Conservation (phyloP, 1,284 basidiomycete species). For the Sanghuangporus sanghuang region DNA sequence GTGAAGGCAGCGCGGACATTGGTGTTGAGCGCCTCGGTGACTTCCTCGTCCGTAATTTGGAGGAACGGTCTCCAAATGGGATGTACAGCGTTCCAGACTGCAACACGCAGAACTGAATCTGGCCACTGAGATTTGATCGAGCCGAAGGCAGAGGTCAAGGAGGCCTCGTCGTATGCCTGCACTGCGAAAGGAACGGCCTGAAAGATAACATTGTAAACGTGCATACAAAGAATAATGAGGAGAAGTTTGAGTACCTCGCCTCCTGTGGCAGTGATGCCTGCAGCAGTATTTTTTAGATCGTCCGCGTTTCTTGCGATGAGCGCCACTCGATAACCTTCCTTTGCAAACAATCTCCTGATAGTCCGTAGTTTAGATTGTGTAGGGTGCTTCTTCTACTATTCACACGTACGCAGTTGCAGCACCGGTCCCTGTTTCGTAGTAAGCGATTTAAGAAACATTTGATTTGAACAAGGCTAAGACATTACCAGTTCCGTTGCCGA, state of each 20-base stretch:
- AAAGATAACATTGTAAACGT: background rate
- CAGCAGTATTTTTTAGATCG: slow-evolving; percentile 19
- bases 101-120: slow-evolving; percentile 22
- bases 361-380: background rate
- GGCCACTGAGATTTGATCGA: slow-evolving; percentile 25
- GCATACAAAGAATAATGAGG: background rate
- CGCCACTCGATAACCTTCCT: slow-evolving; percentile 27
- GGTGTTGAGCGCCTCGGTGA: slow-evolving; percentile 17
- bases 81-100: slow-evolving; percentile 25
- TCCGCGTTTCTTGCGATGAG: slow-evolving; percentile 27
- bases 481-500: slow-evolving; percentile 15
- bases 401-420: slow-evolving; percentile 16
- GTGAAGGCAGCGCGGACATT: slow-evolving; percentile 28
- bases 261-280: slow-evolving; percentile 22
- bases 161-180: slow-evolving; percentile 20
- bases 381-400: background rate
- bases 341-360: slow-evolving; percentile 12
- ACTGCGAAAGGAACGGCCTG: slow-evolving; percentile 25
- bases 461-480: background rate
- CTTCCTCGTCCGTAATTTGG: slow-evolving; percentile 24
- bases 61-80: slow-evolving; percentile 27
- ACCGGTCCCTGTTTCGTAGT: slow-evolving; percentile 12
- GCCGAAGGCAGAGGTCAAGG: slow-evolving; percentile 22
- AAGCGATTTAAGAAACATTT: background rate
- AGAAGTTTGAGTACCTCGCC: slow-evolving; percentile 20